These are phyloP conservation scores for Wickerhamomyces ciferrii DNA, from an alignment of 805 yeast genomes.

Conservation along the genomic window DNA sequence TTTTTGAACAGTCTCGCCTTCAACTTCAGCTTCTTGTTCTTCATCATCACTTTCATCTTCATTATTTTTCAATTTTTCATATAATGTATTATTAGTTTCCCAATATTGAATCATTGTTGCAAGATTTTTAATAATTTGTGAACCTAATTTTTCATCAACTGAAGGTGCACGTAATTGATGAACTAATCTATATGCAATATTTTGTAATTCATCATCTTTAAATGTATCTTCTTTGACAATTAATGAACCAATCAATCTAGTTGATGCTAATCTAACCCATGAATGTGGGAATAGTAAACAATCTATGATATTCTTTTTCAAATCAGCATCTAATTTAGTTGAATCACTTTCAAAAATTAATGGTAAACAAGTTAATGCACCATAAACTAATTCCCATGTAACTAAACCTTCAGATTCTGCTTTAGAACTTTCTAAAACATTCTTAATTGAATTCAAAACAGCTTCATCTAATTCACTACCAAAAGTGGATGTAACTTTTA, in stretches of 20 bases:
- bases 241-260: slow-evolving; percentile 52
- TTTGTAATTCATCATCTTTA: slow-evolving; percentile 49
- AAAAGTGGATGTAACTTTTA: slow-evolving; percentile 30
- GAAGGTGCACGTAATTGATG: slow-evolving; percentile 82
- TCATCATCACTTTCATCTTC: slow-evolving; percentile 22
- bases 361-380: slow-evolving; percentile 49
- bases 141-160: slow-evolving; percentile 56
- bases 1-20: slow-evolving; percentile 10
- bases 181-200: slow-evolving; percentile 58
- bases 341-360: slow-evolving; percentile 31
- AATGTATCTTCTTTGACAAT: slow-evolving; percentile 37
- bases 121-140: slow-evolving; percentile 62
- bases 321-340: slow-evolving; percentile 23
- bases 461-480: slow-evolving; percentile 42
- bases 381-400: slow-evolving; percentile 77
- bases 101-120: slow-evolving; percentile 57
- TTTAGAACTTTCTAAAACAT: slow-evolving; percentile 28
- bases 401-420: slow-evolving; percentile 35
- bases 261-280: slow-evolving; percentile 76
- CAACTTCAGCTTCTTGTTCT: slow-evolving; percentile 2
- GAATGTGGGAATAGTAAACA: slow-evolving; percentile 79
- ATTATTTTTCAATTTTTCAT: slow-evolving; percentile 15
- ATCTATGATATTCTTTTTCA: slow-evolving; percentile 37
- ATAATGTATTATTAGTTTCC: slow-evolving; percentile 38
- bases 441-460: slow-evolving; percentile 30